Base-by-base conservation (phyloP, 306 rosid species). In the Cucurbita pepo region DNA sequence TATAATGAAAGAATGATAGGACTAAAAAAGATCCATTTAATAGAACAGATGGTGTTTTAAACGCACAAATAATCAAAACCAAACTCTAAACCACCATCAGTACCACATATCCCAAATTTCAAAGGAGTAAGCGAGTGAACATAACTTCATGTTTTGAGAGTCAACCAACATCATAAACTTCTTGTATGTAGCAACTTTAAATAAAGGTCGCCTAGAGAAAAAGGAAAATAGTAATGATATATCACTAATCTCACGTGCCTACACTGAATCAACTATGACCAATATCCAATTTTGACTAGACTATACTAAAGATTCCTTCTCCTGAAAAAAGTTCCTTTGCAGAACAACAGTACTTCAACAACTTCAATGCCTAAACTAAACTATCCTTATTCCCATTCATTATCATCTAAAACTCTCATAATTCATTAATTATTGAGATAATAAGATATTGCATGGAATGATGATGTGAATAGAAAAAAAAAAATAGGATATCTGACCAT, bases 401-500 rank as follows among this genome's bases (percentile, higher is more conserved):
- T 22, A 7, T 15, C 58, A 47, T 45, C 48, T 67, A 7, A 25
- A 67, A 48, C 43, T 44, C 73, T 3, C 21, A 45, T 15, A 5
- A 30, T 69, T 45, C 14, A 50, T 50, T 30, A 50, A 69, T 3
- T 25, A 25, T 0, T 15, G 15, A 69, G 7, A 30, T 25, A 44
- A 19, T 45, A 21, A 45, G 57, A 44, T 11, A 67, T 67, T 19
- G 54, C 18, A 67, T 8, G 37, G 57, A 48, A 25, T 48, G 16
- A 48, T 10, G 34, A 50, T 12, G 22, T 14, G 45, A 48, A 48
- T 69, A 38, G 44, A 19, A 56, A 22, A 54, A 48, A 19, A 50
- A 37, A 36, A 21, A 10, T 41, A 73, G 78, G 61, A 56, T 40
- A 43, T 16, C 80, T 74, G 86, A 95, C 99, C 99, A 81, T 88